Evolutionary conservation across 495 filamentous ascomycete genomes (phyloP), one percentile per base, ranked within the genome.

Genomic region (Emericellopsis terricola): DNA sequence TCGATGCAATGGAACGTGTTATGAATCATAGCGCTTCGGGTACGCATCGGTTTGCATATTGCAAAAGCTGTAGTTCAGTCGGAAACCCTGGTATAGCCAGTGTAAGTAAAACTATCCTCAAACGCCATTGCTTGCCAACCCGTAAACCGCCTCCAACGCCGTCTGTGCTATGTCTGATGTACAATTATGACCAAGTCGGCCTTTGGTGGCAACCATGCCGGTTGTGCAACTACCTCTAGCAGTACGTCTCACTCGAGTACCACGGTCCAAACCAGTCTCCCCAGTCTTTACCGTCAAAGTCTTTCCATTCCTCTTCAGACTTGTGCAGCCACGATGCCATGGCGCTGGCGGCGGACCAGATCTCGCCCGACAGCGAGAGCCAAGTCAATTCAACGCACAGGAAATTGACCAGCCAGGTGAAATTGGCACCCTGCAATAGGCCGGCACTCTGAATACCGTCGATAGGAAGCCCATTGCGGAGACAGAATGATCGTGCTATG

Each of bases 271-370:
- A 26, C 23, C 23, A 26, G 23, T 26, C 23, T 11, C 23, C 23
- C 23, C 23, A 26, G 6, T 26, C 23, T 11, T 26, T 26, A 6
- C 23, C 23, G 2, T 33, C 31, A 4, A 9, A 20, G 3, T 46
- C 44, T 27, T 44, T 45, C 43, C 47, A 55, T 26, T 55, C 49
- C 29, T 55, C 49, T 17, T 50, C 49, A 1, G 47, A 45, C 26
- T 47, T 32, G 36, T 52, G 49, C 15, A 48, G 29, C 36, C 38
- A 46, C 36, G 48, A 41, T 5, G 45, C 43, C 7, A 50, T 15
- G 3, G 40, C 29, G 7, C 47, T 50, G 9, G 46, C 37, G 1
- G 45, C 10, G 23, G 43, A 40, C 50, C 50, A 53, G 8, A 46
- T 15, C 29, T 44, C 50, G 13, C 41, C 41, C 19, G 37, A 34